Conservation (phyloP, 208 protist genomes). For the Leishmania martiniquensis region DNA sequence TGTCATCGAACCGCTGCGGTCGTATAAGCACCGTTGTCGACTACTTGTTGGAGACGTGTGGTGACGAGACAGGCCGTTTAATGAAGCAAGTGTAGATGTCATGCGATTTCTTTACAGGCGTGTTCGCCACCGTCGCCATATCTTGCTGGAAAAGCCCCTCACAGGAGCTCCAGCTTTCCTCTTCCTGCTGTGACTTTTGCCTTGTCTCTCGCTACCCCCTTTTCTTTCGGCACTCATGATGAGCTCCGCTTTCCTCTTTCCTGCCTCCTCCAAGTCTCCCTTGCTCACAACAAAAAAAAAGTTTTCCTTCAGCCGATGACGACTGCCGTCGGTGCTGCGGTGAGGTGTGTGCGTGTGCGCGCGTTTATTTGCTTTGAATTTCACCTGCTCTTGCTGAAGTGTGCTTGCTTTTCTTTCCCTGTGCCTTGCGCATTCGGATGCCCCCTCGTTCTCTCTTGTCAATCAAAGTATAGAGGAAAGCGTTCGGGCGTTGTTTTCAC, state of each 20-base stretch:
- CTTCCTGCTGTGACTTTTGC: background rate
- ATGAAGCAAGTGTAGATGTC: slow-evolving; percentile 24
- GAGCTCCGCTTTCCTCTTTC: background rate
- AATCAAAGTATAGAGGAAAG: background rate
- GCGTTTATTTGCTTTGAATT: background rate
- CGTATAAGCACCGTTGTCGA: slow-evolving; percentile 72
- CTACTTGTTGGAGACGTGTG: slow-evolving; percentile 54
- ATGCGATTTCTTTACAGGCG: background rate
- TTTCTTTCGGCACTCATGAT: background rate
- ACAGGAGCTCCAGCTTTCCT: background rate
- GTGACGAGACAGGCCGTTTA: slow-evolving; percentile 40
- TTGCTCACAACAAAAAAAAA: background rate
- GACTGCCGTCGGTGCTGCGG: background rate
- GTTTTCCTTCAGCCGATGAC: background rate
- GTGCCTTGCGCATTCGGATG: background rate
- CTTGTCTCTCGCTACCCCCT: background rate
- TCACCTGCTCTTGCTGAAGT: slow-evolving; percentile 2
- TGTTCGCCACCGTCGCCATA: background rate
- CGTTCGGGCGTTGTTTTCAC: background rate
- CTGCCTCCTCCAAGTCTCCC: background rate
- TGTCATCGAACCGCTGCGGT: slow-evolving; percentile 63
- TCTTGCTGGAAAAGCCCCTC: background rate
- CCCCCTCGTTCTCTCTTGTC: background rate
- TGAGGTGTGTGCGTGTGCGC: background rate
- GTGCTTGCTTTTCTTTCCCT: slow-evolving; percentile 8